These are phyloP conservation scores for Fusarium nygamai DNA, from an alignment of 2,329 filamentous ascomycete species.

Conservation along the genomic window DNA sequence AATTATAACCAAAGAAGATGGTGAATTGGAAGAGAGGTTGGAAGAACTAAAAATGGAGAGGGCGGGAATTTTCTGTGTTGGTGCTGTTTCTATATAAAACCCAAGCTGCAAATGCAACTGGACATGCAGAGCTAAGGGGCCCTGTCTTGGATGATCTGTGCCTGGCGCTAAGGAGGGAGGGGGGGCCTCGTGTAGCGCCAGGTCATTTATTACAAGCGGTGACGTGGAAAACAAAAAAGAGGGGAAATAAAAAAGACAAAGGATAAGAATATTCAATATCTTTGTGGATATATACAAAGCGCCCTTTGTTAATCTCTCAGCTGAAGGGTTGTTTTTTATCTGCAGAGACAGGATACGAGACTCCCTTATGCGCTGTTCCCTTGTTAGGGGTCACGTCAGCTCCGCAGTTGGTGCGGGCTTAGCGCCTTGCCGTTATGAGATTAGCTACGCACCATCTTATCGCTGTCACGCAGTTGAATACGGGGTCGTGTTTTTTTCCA, in stretches of 20 bases:
- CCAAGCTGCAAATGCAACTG: background rate
- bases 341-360: background rate
- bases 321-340: background rate
- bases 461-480: too few species aligned
- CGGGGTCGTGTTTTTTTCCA: background rate
- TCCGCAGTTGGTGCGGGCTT: background rate
- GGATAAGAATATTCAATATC: background rate
- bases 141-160: slow-evolving; percentile 1
- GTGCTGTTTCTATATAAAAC: slow-evolving; percentile 29
- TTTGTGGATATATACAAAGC: background rate
- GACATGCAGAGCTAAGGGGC: background rate
- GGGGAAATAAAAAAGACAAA: background rate
- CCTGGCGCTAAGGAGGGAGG: slow-evolving; percentile 16
- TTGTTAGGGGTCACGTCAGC: background rate
- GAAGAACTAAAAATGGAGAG: slow-evolving; percentile 15
- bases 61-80: slow-evolving; percentile 4
- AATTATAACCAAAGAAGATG: background rate
- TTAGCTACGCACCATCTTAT: too few species aligned
- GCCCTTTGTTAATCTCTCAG: background rate
- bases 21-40: slow-evolving; percentile 7
- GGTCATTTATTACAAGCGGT: background rate
- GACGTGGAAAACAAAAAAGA: background rate
- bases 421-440: background rate
- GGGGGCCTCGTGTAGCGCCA: slow-evolving; percentile 7
- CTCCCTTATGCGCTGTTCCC: background rate